A percentile compares a stretch with the other conserved stretches of the same genome.
Evolutionary conservation across 176 grass and related monocot genomes (phyloP).

Genomic region (Avena sativa): DNA sequence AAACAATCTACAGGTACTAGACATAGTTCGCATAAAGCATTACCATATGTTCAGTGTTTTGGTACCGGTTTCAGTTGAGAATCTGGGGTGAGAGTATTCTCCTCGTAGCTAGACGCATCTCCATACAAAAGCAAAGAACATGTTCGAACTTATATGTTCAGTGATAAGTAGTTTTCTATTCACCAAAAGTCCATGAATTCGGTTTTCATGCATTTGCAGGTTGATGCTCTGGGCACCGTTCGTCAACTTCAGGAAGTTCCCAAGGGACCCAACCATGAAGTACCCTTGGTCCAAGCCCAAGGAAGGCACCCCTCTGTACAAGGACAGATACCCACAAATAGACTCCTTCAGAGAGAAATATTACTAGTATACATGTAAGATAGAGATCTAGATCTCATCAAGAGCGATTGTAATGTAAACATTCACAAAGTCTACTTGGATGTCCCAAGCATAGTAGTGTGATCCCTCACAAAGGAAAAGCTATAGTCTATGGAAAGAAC

Average conservation of each 20-base stretch:
- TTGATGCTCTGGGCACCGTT: slow-evolving; percentile 93
- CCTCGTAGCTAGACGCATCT: not conserved
- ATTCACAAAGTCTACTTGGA: slow-evolving; percentile 19
- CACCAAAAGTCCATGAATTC: not conserved
- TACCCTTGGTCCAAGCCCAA: slow-evolving; percentile 92
- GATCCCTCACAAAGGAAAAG: slow-evolving; percentile 21
- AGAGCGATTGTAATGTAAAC: slow-evolving; percentile 17
- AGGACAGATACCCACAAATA: slow-evolving; percentile 57
- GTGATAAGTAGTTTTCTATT: not conserved
- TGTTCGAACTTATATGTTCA: not conserved
- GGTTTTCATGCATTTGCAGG: not conserved
- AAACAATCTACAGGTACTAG: not conserved
- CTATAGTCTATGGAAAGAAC: not conserved
- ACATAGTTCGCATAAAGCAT: not conserved
- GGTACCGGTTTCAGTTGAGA: not conserved
- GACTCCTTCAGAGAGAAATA: slow-evolving; percentile 23
- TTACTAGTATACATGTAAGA: slow-evolving; percentile 4
- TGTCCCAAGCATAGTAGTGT: not conserved
- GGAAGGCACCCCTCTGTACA: slow-evolving; percentile 76
- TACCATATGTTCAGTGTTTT: not conserved
- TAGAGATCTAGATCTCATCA: not conserved
- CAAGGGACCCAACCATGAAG: slow-evolving; percentile 95
- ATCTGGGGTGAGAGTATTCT: not conserved
- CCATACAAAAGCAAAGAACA: not conserved
- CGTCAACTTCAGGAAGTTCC: slow-evolving; percentile 90